A percentile compares a stretch with the other conserved stretches of the same genome.
phyloP scores from a whole-genome alignment of 148 eudicot genomes.

The Heliamphora exappendiculata region DNA sequence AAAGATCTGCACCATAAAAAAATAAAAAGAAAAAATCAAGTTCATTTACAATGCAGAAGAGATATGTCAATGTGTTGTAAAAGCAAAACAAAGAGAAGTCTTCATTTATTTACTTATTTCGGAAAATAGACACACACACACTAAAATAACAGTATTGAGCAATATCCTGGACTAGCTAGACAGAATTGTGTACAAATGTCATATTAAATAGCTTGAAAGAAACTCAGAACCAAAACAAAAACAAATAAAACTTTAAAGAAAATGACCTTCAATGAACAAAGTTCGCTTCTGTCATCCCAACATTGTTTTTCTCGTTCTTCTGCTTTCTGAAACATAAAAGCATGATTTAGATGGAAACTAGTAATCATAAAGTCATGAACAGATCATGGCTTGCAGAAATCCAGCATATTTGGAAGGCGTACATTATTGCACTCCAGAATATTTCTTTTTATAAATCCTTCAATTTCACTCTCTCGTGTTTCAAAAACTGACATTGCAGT shows the following conservation, averaged over 20 bases:
- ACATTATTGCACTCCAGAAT: constrained; percentile 65
- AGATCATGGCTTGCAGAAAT: neutral
- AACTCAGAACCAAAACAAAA: constrained; percentile 1
- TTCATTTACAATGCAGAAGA: neutral
- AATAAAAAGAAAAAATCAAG: neutral
- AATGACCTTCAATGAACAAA: constrained; percentile 78
- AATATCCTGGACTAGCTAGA: neutral
- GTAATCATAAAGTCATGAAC: neutral
- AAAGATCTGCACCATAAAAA: constrained; percentile 52
- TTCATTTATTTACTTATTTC: neutral
- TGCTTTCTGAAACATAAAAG: constrained; percentile 44
- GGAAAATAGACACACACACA: neutral
- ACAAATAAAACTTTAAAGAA: neutral
- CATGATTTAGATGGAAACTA: constrained; percentile 6
- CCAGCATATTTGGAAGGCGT: constrained; percentile 22
- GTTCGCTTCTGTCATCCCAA: constrained; percentile 87
- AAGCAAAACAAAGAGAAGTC: neutral
- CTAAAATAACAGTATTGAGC: neutral
- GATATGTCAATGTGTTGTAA: neutral
- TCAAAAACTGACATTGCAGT: constrained; percentile 96
- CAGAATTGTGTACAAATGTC: neutral
- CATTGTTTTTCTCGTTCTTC: constrained; percentile 42
- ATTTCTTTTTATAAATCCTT: constrained; percentile 55
- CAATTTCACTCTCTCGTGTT: constrained; percentile 85
- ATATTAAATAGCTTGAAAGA: constrained; percentile 1